Evolutionary conservation across 208 protist genomes (phyloP).

Genomic region (Trypanosoma scelopori): DNA sequence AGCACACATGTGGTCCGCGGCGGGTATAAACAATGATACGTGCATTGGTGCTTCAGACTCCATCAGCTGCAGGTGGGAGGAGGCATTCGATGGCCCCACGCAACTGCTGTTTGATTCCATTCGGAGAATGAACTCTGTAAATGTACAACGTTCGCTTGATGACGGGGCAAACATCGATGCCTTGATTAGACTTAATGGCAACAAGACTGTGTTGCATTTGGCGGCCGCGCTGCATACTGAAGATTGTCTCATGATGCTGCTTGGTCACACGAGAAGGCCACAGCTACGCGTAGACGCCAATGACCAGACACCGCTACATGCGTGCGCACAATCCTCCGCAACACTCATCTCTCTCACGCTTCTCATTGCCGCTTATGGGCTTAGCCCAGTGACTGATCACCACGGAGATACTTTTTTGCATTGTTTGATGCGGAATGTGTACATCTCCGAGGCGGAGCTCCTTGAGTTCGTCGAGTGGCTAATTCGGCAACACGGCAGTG

Average conservation of each 20-base stretch:
- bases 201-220: constrained; percentile 47
- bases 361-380: constrained; percentile 53
- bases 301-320: constrained; percentile 57
- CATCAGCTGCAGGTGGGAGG: neutral
- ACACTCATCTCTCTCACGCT: constrained; percentile 39
- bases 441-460: constrained; percentile 21
- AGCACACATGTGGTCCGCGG: too few species aligned
- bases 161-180: constrained; percentile 29
- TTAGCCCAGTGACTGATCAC: constrained; percentile 13
- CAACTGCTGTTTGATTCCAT: constrained; percentile 21
- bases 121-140: constrained; percentile 17
- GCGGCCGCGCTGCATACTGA: constrained; percentile 28
- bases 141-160: constrained; percentile 17
- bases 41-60: neutral
- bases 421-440: constrained; percentile 41
- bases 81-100: neutral
- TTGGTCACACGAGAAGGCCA: constrained; percentile 21
- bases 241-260: constrained; percentile 47
- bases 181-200: neutral
- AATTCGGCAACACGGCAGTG: constrained; percentile 17
- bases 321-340: constrained; percentile 25
- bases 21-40: neutral
- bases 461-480: constrained; percentile 46
- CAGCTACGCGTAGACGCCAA: constrained; percentile 29
- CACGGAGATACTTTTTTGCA: constrained; percentile 64